Conservation (phyloP, 2,329 filamentous ascomycete genomes). For the Periglandula ipomoeae region DNA sequence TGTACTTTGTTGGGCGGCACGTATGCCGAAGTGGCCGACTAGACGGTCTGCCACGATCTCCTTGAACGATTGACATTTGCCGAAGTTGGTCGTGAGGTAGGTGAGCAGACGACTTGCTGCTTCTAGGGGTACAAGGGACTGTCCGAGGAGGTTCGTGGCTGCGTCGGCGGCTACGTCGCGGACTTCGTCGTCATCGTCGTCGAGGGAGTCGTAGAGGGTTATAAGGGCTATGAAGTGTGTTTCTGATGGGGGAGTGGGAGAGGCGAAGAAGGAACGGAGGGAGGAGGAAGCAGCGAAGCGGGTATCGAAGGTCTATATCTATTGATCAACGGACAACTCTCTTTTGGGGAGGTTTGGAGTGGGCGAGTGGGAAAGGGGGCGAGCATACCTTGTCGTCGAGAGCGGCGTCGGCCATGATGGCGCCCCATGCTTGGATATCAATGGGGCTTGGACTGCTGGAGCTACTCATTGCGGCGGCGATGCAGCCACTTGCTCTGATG, state of each 20-base stretch:
- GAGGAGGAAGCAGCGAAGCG: conserved; percentile 51
- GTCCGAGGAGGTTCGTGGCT: conserved; percentile 35
- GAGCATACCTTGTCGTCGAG: conserved; percentile 35
- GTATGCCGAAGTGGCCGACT: conserved; percentile 15
- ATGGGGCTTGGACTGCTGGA: conserved; percentile 8
- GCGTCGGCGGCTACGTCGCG: conserved; percentile 53
- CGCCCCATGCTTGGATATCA: conserved; percentile 34
- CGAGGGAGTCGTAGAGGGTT: conserved; percentile 64
- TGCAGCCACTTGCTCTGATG: conserved; percentile 36
- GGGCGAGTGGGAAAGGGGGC: too few relatives aligned
- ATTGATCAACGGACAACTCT: too few relatives aligned
- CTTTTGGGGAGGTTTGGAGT: too few relatives aligned
- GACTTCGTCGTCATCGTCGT: conserved; percentile 89
- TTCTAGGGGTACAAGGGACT: conserved; percentile 36
- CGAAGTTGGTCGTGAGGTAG: conserved; percentile 31
- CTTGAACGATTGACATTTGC: conserved; percentile 26
- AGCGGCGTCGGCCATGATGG: conserved; percentile 39
- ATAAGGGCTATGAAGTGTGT: conserved; percentile 49
- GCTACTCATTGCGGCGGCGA: conserved; percentile 28
- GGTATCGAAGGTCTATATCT: conserved; percentile 57
- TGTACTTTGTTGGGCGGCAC: conserved; percentile 3
- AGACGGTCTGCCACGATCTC: conserved; percentile 33
- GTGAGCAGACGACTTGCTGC: conserved; percentile 35
- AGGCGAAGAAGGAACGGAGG: conserved; percentile 40
- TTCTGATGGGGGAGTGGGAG: conserved; percentile 13